Percentiles rank a stretch among this genome's conserved stretches.
Evolutionary conservation across 305 asterid species (phyloP).

Genomic region (Andrographis paniculata): DNA sequence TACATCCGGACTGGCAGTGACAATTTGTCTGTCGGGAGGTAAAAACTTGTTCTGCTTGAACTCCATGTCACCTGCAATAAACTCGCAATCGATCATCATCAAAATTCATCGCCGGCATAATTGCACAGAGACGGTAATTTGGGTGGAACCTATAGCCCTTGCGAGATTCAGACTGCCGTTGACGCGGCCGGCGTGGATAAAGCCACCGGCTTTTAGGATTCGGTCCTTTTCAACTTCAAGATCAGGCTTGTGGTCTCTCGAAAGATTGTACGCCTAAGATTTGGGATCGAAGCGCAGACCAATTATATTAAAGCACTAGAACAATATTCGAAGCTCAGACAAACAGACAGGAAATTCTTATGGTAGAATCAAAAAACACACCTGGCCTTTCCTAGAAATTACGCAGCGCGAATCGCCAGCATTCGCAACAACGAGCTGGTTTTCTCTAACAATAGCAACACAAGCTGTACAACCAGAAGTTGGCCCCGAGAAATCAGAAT

Average conservation of each 20-base stretch:
- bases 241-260: slow-evolving; percentile 94
- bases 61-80: slow-evolving; percentile 86
- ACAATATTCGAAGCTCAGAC: background rate
- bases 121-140: background rate
- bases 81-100: slow-evolving; percentile 10
- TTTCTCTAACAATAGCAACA: slow-evolving; percentile 72
- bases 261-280: slow-evolving; percentile 77
- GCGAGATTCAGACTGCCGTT: slow-evolving; percentile 91
- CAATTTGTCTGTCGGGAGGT: slow-evolving; percentile 82
- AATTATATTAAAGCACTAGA: slow-evolving; percentile 2
- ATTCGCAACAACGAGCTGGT: slow-evolving; percentile 85
- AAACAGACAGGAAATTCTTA: background rate
- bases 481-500: slow-evolving; percentile 89
- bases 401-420: slow-evolving; percentile 99
- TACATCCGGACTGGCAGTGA: slow-evolving; percentile 91
- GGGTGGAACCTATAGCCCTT: slow-evolving; percentile 72
- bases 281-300: slow-evolving; percentile 10
- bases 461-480: slow-evolving; percentile 95
- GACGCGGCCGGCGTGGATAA: slow-evolving; percentile 89
- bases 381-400: slow-evolving; percentile 97
- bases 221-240: slow-evolving; percentile 88
- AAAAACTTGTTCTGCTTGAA: slow-evolving; percentile 94
- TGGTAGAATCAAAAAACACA: slow-evolving; percentile 9
- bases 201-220: slow-evolving; percentile 86
- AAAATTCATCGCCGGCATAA: slow-evolving; percentile 7